These are phyloP conservation scores for Parasitella parasitica DNA, from an alignment of 371 early-diverging fungal genomes.

Conservation along the genomic window DNA sequence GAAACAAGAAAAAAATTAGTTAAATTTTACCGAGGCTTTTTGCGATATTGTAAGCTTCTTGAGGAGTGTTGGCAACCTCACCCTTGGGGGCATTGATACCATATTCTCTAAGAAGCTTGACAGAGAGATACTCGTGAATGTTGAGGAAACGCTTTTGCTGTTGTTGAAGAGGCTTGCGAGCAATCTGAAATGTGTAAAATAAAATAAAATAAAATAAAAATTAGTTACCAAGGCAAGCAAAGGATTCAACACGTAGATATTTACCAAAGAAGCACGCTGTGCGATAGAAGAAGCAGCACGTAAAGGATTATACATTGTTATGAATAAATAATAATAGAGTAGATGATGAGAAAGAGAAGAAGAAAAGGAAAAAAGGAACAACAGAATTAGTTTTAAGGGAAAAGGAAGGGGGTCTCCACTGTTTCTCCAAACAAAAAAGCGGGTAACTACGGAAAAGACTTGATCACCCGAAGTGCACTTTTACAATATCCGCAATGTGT, in stretches of 20 bases:
- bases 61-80: slow-evolving; percentile 83
- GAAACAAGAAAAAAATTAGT: background rate
- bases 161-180: slow-evolving; percentile 50
- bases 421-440: slow-evolving; percentile 19
- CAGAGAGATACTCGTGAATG: slow-evolving; percentile 97
- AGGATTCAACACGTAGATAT: background rate
- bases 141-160: slow-evolving; percentile 90
- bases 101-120: slow-evolving; percentile 87
- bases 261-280: slow-evolving; percentile 57
- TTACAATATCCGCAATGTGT: background rate
- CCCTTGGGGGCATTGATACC: slow-evolving; percentile 92
- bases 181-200: too few species aligned
- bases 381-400: background rate
- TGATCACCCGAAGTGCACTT: slow-evolving; percentile 15
- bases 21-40: slow-evolving; percentile 68
- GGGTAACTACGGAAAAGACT: slow-evolving; percentile 32
- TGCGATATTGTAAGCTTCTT: slow-evolving; percentile 89
- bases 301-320: slow-evolving; percentile 56
- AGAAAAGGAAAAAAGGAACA: slow-evolving; percentile 14
- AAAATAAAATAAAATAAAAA: background rate
- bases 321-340: background rate
- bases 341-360: background rate
- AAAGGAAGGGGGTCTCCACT: slow-evolving; percentile 2
- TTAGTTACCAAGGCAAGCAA: background rate
- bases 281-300: slow-evolving; percentile 54